Evolutionary conservation across 805 yeast species (phyloP), one percentile per base, ranked within the genome.

Genomic region (Yarrowia sp.): DNA sequence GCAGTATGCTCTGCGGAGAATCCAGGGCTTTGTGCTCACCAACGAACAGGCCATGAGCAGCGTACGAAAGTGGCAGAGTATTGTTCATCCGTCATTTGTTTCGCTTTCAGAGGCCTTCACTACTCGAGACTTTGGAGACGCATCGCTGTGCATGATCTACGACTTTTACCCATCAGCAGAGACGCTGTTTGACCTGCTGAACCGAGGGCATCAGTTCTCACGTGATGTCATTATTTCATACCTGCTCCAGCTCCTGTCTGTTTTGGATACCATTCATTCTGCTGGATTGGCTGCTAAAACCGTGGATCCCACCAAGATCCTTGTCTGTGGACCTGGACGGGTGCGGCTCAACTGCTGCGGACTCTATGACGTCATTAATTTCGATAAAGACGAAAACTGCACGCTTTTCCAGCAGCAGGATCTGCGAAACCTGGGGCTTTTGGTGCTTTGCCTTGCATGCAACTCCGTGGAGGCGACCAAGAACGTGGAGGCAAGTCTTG

Each of bases 101-200:
- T 80, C 82, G 44, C 76, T 91, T 6, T 82, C 84, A 47, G 97
- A 92, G 73, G 91, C 95, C 7, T 93, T 95, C 74, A 87, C 97
- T 0, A 86, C 93, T 6, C 83, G 91, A 65, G 88, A 91, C 5
- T 95, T 95, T 78, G 93, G 90, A 48, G 95, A 89, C 70, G 80
- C 81, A 55, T 86, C 95, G 0, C 79, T 95, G 65, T 82, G 91
- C 45, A 78, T 92, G 48, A 87, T 89, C 4, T 90, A 91, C 75
- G 98, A 93, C 72, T 95, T 85, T 74, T 89, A 83, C 74, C 98
- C 99, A 28, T 79, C 85, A 67, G 82, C 96, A 0, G 78, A 78
- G 65, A 89, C 96, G 1, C 77, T 93, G 55, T 78, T 80, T 65
- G 96, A 91, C 67, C 80, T 81, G 4, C 83, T 80, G 67, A 80